Evolutionary conservation across 1,284 basidiomycete genomes (phyloP).

Genomic region (Ustilago curta): DNA sequence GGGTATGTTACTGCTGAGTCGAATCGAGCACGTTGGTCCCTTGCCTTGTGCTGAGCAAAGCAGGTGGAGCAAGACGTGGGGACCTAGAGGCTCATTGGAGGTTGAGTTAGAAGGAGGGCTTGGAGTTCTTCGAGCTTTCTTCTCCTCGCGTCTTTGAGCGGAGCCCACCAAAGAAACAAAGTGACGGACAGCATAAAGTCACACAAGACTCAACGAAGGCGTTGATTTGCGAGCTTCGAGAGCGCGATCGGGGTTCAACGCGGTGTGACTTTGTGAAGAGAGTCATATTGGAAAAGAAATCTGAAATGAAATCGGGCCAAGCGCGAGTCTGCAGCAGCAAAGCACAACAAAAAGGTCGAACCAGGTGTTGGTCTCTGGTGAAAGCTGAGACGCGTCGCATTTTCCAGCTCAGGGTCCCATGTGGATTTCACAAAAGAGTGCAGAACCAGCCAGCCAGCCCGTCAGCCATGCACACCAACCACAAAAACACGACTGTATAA

Average conservation of each 20-base stretch:
- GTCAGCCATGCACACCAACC: too few relatives aligned
- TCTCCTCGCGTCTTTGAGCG: not conserved
- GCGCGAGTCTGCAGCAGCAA: not conserved
- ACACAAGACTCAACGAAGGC: not conserved
- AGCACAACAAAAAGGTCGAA: not conserved
- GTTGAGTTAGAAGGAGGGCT: too few relatives aligned
- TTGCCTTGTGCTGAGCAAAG: not conserved
- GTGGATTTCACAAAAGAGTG: not conserved
- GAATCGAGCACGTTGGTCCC: not conserved
- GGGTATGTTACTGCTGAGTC: not conserved
- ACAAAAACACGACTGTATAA: slow-evolving; percentile 20
- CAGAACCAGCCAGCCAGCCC: slow-evolving; percentile 1
- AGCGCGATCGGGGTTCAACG: not conserved
- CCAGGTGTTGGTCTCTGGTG: slow-evolving; percentile 24
- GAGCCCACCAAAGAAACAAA: not conserved
- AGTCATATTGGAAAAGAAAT: too few relatives aligned
- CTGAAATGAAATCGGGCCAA: slow-evolving; percentile 2
- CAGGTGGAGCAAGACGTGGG: not conserved
- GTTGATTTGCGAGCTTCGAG: not conserved
- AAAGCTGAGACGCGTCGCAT: slow-evolving; percentile 21
- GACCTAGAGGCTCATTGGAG: too few relatives aligned
- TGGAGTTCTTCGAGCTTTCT: too few relatives aligned
- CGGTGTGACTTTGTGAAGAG: not conserved
- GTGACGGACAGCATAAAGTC: not conserved
- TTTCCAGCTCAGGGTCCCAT: slow-evolving; percentile 15